These are phyloP conservation scores for Quercus phellos DNA, from an alignment of 331 rosid genomes.

Conservation along the genomic window DNA sequence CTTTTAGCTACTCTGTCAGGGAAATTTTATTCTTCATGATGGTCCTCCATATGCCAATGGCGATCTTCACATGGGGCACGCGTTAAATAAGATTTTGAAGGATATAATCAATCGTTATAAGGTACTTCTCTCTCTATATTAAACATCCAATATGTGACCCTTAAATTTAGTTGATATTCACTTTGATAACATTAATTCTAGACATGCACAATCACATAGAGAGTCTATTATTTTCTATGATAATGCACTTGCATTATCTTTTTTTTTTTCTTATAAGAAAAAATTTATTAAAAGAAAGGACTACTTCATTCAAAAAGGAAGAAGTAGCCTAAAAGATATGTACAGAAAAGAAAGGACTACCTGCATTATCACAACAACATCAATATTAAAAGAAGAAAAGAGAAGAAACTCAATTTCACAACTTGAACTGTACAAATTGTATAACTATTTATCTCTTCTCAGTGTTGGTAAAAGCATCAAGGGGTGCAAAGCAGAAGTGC, in stretches of 20 bases:
- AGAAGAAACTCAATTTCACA: neutral
- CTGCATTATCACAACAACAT: neutral
- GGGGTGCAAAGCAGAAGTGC: too few species aligned
- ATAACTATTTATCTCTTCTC: neutral
- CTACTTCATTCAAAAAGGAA: too few species aligned
- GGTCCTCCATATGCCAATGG: conserved; percentile 99
- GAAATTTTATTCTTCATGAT: conserved; percentile 82
- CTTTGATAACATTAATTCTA: neutral
- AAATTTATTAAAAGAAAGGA: too few species aligned
- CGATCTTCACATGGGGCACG: conserved; percentile 98
- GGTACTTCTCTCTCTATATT: conserved; percentile 38
- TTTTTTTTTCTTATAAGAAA: too few species aligned
- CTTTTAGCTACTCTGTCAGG: conserved; percentile 43
- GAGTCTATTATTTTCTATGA: neutral
- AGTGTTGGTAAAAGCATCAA: too few species aligned
- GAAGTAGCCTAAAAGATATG: too few species aligned
- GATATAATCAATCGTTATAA: conserved; percentile 94
- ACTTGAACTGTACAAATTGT: neutral
- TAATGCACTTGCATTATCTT: neutral
- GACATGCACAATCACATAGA: neutral
- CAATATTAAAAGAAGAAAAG: neutral
- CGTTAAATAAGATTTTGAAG: conserved; percentile 89
- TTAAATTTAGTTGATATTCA: neutral
- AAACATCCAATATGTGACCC: conserved; percentile 5
- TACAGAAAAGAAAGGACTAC: neutral